Percentiles rank a stretch among this genome's conserved stretches.
Conservation (phyloP, 208 protist genomes). For the Trypanosoma avium region DNA sequence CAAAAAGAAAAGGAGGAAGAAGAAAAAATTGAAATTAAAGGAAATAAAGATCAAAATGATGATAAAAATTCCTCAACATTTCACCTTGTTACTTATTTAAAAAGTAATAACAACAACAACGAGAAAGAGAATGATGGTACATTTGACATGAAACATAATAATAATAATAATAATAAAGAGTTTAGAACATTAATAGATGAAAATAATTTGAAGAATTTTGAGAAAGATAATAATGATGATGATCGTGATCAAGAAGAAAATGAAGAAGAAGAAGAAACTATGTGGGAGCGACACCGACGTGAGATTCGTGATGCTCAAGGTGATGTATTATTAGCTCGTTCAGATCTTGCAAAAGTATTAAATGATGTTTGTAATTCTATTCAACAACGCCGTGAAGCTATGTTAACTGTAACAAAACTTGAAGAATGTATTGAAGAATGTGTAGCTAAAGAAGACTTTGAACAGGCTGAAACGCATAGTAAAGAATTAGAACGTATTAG, state of each 20-base stretch:
- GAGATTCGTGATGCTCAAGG: slow-evolving; percentile 14
- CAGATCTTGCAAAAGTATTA: slow-evolving; percentile 16
- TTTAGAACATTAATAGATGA: too few relatives aligned
- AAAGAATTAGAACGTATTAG: slow-evolving; percentile 11
- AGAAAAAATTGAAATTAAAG: neutral
- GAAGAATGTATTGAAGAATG: slow-evolving; percentile 26
- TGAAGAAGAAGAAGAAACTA: neutral
- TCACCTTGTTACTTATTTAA: too few relatives aligned
- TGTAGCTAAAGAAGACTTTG: slow-evolving; percentile 37
- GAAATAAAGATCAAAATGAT: neutral
- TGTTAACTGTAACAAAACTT: slow-evolving; percentile 3
- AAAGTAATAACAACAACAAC: too few relatives aligned
- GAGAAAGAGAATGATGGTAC: too few relatives aligned
- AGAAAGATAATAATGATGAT: too few relatives aligned
- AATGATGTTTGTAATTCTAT: slow-evolving; percentile 11
- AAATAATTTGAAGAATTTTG: too few relatives aligned
- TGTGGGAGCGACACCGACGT: slow-evolving; percentile 18
- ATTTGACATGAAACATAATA: too few relatives aligned
- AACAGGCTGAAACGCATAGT: slow-evolving; percentile 29
- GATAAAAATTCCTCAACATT: too few relatives aligned
- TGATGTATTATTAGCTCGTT: slow-evolving; percentile 16
- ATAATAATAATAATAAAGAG: too few relatives aligned
- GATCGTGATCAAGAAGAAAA: neutral
- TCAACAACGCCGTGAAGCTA: slow-evolving; percentile 6
- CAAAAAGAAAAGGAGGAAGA: neutral